Percentiles rank a stretch among this genome's conserved stretches.
phyloP scores from a whole-genome alignment of 2,329 filamentous ascomycete species.

The Colletotrichum lini region DNA sequence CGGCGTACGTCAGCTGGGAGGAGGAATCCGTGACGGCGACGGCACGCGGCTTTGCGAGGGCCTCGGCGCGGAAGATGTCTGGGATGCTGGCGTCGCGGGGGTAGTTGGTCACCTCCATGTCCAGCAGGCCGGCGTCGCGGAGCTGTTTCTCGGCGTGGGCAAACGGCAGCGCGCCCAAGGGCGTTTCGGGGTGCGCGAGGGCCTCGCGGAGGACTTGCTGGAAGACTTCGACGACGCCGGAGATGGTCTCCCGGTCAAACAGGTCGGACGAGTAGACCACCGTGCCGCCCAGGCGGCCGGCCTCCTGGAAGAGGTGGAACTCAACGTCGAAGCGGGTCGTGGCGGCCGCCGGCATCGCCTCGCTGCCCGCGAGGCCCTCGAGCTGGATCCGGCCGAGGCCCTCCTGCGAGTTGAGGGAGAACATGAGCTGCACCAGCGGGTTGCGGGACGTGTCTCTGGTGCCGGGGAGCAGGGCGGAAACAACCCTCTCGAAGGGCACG shows the following conservation, averaged over 20 bases:
- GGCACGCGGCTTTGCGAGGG: constrained; percentile 3
- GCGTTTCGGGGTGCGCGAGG: not conserved
- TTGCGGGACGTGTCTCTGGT: constrained; percentile 19
- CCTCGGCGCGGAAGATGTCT: constrained; percentile 46
- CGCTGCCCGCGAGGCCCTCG: not conserved
- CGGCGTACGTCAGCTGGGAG: constrained; percentile 42
- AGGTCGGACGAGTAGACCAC: constrained; percentile 41
- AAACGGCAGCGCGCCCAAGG: not conserved
- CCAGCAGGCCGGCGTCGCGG: constrained; percentile 34
- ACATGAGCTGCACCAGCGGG: constrained; percentile 24
- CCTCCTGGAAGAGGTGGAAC: constrained; percentile 46
- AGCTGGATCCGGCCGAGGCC: constrained; percentile 11
- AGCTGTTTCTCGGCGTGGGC: constrained; percentile 1
- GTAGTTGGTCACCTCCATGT: constrained; percentile 29
- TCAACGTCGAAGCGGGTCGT: constrained; percentile 24
- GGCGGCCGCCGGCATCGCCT: constrained; percentile 1
- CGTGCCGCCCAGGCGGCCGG: constrained; percentile 23
- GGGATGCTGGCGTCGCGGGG: constrained; percentile 43
- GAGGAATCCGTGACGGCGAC: constrained; percentile 44
- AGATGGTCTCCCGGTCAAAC: constrained; percentile 37
- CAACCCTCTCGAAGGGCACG: constrained; percentile 24
- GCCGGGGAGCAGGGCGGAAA: constrained; percentile 13
- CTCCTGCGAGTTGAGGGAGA: constrained; percentile 18
- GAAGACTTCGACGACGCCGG: constrained; percentile 43
- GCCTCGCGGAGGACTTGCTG: not conserved